A percentile compares a stretch with the other conserved stretches of the same genome.
These are phyloP conservation scores for Naganishia kalamii DNA, from an alignment of 768 basidiomycete species.

Conservation along the genomic window DNA sequence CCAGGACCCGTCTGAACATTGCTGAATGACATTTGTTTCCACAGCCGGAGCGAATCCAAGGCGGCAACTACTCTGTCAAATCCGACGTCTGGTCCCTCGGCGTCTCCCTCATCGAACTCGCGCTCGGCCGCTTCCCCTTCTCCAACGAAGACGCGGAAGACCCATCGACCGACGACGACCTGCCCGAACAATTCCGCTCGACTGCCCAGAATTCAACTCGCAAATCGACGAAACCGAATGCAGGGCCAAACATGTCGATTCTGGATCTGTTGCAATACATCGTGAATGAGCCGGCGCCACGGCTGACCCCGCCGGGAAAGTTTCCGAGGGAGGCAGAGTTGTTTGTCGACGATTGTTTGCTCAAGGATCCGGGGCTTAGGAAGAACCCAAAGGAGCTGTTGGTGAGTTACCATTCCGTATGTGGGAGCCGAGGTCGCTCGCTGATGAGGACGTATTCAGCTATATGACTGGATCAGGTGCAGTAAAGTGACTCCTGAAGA, in stretches of 20 bases:
- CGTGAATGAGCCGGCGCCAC: constrained; percentile 94
- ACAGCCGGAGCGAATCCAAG: constrained; percentile 98
- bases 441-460: not conserved
- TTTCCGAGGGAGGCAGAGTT: constrained; percentile 68
- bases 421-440: not conserved
- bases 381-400: constrained; percentile 78
- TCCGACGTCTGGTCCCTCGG: constrained; percentile 99
- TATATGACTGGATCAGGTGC: constrained; percentile 12
- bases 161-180: constrained; percentile 13
- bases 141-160: constrained; percentile 48
- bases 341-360: constrained; percentile 82
- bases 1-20: not conserved
- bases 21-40: not conserved
- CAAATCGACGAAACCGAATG: constrained; percentile 52
- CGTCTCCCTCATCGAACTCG: constrained; percentile 92
- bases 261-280: constrained; percentile 94
- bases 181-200: not conserved
- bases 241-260: constrained; percentile 97
- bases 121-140: constrained; percentile 94
- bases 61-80: constrained; percentile 95
- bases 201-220: no score
- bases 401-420: constrained; percentile 37
- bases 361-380: constrained; percentile 79
- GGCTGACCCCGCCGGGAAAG: constrained; percentile 53
- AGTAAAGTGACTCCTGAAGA: constrained; percentile 4